Evolutionary conservation across 495 filamentous ascomycete genomes (phyloP), one percentile per base, ranked within the genome.

Genomic region (Eremomyces bilateralis): DNA sequence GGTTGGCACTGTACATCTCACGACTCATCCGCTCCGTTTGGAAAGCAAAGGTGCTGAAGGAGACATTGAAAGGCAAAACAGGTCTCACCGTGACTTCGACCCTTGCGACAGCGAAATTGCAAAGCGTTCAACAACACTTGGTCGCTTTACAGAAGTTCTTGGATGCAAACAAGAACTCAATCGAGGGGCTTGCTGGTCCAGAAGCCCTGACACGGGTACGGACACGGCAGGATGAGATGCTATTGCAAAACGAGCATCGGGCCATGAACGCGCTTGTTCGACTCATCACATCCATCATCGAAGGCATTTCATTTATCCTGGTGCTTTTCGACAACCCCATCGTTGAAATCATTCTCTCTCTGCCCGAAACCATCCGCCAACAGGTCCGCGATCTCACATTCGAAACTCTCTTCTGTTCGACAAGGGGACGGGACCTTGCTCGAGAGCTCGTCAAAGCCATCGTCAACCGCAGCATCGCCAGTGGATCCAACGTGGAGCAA

Each of bases 371-470:
- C 0, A 63, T 70, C 1, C 71, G 71, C 39, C 62, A 73, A 40
- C 65, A 68, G 38, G 71, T 88, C 37, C 61, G 68, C 29, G 62
- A 73, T 34, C 63, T 93, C 21, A 93, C 81, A 0, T 99, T 76
- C 46, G 78, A 91, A 49, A 62, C 65, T 20, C 69, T 99, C 1
- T 95, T 94, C 53, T 76, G 78, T 13, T 71, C 74, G 19, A 52
- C 57, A 20, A 62, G 64, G 24, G 88, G 90, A 6, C 80, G 82
- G 38, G 79, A 91, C 16, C 67, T 95, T n/a, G 90, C 84, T 15
- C 92, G 92, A 56, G 75, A 92, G 38, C 61, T 99, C 2, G 90
- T 99, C 25, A 95, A 94, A 53, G 84, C 84, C 1, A 94, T 99
- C 42, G 88, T 99, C 36, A 95, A 95, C 55, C 65, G 82, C 24